Percentiles rank a stretch among this genome's conserved stretches.
Conservation (phyloP, 495 filamentous ascomycete genomes). For the Rostrohypoxylon terebratum region DNA sequence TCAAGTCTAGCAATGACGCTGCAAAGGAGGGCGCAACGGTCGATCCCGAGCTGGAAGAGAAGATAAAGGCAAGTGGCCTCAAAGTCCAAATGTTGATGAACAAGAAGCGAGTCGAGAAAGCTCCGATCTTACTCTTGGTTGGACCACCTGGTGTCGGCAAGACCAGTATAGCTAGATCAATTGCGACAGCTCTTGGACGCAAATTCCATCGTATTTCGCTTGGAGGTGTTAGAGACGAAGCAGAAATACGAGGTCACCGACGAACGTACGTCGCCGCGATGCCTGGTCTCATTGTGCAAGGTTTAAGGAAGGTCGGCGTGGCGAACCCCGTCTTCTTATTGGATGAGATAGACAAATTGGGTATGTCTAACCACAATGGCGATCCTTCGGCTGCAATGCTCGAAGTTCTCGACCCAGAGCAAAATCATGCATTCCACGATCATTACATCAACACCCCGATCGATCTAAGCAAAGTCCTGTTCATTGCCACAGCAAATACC, state of each 20-base stretch:
- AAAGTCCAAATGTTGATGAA: constrained; percentile 77
- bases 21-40: constrained; percentile 39
- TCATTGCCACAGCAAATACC: constrained; percentile 98
- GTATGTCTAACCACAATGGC: constrained; percentile 90
- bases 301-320: constrained; percentile 95
- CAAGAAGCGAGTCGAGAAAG: constrained; percentile 89
- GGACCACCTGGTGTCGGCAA: constrained; percentile 97
- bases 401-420: constrained; percentile 97
- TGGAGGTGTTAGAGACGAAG: constrained; percentile 95
- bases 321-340: constrained; percentile 96
- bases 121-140: constrained; percentile 92
- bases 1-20: constrained; percentile 55
- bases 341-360: constrained; percentile 99
- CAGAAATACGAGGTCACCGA: constrained; percentile 95
- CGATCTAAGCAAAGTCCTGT: constrained; percentile 94
- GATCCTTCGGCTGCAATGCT: constrained; percentile 99
- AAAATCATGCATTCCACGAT: constrained; percentile 94
- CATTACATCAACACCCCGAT: constrained; percentile 98
- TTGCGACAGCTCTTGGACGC: constrained; percentile 89
- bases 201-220: constrained; percentile 98
- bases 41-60: constrained; percentile 55
- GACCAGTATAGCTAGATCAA: constrained; percentile 93
- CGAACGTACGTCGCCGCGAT: constrained; percentile 98
- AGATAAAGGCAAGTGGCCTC: constrained; percentile 61
- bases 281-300: constrained; percentile 95